Evolutionary conservation across 352 stramenopile species (phyloP), one percentile per base, ranked within the genome.

Genomic region (Stramenopiles sp.): DNA sequence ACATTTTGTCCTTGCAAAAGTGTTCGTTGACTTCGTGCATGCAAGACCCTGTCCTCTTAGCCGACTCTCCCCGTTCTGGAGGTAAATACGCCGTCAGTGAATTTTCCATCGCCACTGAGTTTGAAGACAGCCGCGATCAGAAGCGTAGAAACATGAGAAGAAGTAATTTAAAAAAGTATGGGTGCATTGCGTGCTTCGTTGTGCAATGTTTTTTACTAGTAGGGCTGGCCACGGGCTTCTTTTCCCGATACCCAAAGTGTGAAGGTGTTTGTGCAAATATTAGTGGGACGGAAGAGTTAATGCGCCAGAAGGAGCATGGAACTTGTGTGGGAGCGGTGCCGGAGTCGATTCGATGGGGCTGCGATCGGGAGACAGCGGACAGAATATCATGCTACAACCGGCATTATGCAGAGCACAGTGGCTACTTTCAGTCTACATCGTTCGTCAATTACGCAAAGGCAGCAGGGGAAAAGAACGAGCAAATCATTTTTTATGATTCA

Each of bases 361-460:
- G 82, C 37, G 83, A 89, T 35, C 32, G 73, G 32, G 81, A 82
- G 43, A 84, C 77, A 12, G 87, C 87, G 1, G 85, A 93, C 80
- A 83, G 83, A 68, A 92, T 92, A 68, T 86, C 79, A 78, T 86
- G 80, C 69, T 93, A 83, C 81, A 93, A 92, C 78, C 79, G 87
- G 2, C 76, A 85, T 4, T 92, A 87, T 77, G 87, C 87, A 0
- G 85, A 90, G 78, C 81, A 84, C 75, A 76, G 76, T 0, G 85
- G 87, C 48, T 92, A 89, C 75, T 92, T 85, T 63, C n/a, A 79
- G 75, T 75, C 6, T 3, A 74, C 75, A 34, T 49, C 68, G 12
- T 75, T 73, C 74, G 12, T 76, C 37, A 6, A 68, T 73, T 30
- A 85, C 79, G 68, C 49, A 79, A 73, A 0, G 73, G 4, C 2